phyloP scores from a whole-genome alignment of 192 early-diverging fungal species.

The Martensiomyces pterosporus region DNA sequence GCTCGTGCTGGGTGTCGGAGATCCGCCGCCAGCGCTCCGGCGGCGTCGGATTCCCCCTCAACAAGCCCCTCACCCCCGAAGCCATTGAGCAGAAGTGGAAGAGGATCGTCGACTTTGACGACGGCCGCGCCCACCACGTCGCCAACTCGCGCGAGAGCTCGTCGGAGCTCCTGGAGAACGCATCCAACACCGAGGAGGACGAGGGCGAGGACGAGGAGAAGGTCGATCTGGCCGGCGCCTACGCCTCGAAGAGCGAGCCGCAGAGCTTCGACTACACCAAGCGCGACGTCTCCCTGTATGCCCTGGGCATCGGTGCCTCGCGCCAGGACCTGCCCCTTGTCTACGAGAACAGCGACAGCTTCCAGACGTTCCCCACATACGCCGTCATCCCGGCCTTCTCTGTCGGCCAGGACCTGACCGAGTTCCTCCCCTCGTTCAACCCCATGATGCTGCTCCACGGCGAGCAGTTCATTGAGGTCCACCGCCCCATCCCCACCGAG shows the following conservation, averaged over 20 bases:
- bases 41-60: slow-evolving; percentile 88
- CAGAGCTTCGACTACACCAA: slow-evolving; percentile 72
- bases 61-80: slow-evolving; percentile 77
- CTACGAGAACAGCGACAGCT: slow-evolving; percentile 86
- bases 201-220: slow-evolving; percentile 42
- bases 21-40: slow-evolving; percentile 95
- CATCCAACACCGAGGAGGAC: slow-evolving; percentile 24
- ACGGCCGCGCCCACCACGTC: slow-evolving; percentile 89
- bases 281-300: slow-evolving; percentile 91
- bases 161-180: slow-evolving; percentile 54
- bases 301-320: slow-evolving; percentile 89
- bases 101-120: slow-evolving; percentile 88
- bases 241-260: slow-evolving; percentile 53
- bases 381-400: slow-evolving; percentile 83
- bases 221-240: slow-evolving; percentile 64
- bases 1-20: slow-evolving; percentile 91
- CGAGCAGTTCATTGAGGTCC: slow-evolving; percentile 91
- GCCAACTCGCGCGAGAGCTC: slow-evolving; percentile 43
- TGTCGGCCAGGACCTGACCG: slow-evolving; percentile 56
- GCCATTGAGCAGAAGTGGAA: slow-evolving; percentile 74
- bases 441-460: slow-evolving; percentile 98
- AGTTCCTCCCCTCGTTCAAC: slow-evolving; percentile 66
- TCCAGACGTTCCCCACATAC: slow-evolving; percentile 87
- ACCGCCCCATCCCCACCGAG: slow-evolving; percentile 80
- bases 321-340: slow-evolving; percentile 82